Evolutionary conservation across 2,329 filamentous ascomycete species (phyloP).

Genomic region (Plectosphaerella cucumerina): DNA sequence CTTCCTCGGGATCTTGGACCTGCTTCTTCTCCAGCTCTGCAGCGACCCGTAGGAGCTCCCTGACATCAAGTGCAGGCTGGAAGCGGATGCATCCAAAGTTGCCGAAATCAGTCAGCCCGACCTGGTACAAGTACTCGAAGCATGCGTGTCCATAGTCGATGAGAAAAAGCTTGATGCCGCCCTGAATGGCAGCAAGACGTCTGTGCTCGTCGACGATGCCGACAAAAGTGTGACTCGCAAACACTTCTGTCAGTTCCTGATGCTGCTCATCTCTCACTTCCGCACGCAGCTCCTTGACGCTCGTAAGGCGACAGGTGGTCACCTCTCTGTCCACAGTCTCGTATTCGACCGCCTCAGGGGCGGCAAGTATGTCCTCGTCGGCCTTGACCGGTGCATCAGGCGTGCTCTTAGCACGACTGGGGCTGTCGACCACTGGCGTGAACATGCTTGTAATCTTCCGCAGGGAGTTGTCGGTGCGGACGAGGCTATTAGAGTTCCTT

Average conservation of each 20-base stretch:
- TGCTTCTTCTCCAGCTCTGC: conserved; percentile 63
- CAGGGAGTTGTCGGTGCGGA: conserved; percentile 82
- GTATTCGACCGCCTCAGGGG: conserved; percentile 60
- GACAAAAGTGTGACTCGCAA: conserved; percentile 86
- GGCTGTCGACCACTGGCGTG: conserved; percentile 35
- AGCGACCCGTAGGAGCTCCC: conserved; percentile 67
- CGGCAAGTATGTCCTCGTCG: conserved; percentile 29
- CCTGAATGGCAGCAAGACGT: conserved; percentile 87
- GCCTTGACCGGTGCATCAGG: conserved; percentile 6
- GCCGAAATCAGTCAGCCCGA: conserved; percentile 90
- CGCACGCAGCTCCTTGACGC: conserved; percentile 78
- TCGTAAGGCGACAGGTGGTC: conserved; percentile 70
- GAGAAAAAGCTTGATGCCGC: conserved; percentile 86
- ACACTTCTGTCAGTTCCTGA: conserved; percentile 78
- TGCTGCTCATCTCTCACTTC: conserved; percentile 80
- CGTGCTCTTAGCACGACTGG: conserved; percentile 13
- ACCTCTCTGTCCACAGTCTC: conserved; percentile 66
- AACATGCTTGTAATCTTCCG: conserved; percentile 98
- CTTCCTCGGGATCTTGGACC: conserved; percentile 36
- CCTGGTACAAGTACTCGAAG: conserved; percentile 92
- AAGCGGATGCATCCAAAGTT: conserved; percentile 88
- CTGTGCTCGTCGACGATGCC: conserved; percentile 85
- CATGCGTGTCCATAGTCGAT: conserved; percentile 87
- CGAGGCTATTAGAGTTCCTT: conserved; percentile 66
- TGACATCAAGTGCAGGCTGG: conserved; percentile 67